Evolutionary conservation across 208 protist species (phyloP).

Genomic region (Trypanosoma boissoni): DNA sequence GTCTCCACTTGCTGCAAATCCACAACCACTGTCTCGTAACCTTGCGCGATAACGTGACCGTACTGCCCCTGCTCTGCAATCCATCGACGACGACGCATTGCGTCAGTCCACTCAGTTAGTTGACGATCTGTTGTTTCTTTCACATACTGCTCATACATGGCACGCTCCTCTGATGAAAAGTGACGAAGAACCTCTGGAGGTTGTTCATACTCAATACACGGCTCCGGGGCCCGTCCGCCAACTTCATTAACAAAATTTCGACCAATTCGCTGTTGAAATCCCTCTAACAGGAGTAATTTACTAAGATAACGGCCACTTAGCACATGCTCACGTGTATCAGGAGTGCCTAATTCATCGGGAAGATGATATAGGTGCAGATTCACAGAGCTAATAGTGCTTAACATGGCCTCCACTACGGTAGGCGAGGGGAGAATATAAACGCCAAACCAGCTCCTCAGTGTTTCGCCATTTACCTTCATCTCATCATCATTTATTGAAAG

Average conservation of each 20-base stretch:
- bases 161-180: slow-evolving; percentile 71
- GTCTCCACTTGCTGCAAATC: slow-evolving; percentile 58
- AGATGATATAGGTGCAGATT: slow-evolving; percentile 61
- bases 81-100: slow-evolving; percentile 58
- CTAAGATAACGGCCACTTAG: slow-evolving; percentile 84
- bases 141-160: slow-evolving; percentile 83
- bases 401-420: slow-evolving; percentile 58
- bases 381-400: slow-evolving; percentile 32
- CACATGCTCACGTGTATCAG: slow-evolving; percentile 81
- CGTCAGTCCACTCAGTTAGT: slow-evolving; percentile 49
- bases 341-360: slow-evolving; percentile 48
- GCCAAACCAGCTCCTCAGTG: slow-evolving; percentile 85
- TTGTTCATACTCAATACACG: slow-evolving; percentile 64
- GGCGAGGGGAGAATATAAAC: slow-evolving; percentile 85
- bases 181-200: slow-evolving; percentile 59
- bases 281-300: slow-evolving; percentile 61
- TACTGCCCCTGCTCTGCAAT: slow-evolving; percentile 66
- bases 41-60: slow-evolving; percentile 52
- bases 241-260: slow-evolving; percentile 60
- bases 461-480: slow-evolving; percentile 52
- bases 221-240: slow-evolving; percentile 63
- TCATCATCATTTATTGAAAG: slow-evolving; percentile 61
- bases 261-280: slow-evolving; percentile 58
- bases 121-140: slow-evolving; percentile 53
- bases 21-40: slow-evolving; percentile 39